Evolutionary conservation across 1,284 basidiomycete genomes (phyloP).

Genomic region (Meripilus lineatus): DNA sequence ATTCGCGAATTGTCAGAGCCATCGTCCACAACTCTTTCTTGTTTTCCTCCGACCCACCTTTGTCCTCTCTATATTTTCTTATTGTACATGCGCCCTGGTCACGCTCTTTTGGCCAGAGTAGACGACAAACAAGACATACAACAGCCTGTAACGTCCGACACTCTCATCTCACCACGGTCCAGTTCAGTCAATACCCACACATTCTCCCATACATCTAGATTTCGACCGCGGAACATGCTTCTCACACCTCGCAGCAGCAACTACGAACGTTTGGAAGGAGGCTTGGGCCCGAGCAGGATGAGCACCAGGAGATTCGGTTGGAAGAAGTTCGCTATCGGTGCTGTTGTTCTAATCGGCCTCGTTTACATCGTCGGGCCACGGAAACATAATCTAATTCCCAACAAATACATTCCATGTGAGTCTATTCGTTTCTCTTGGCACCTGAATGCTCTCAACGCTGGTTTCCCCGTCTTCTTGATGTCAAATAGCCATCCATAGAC

Average conservation of each 20-base stretch:
- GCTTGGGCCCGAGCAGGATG: slow-evolving; percentile 43
- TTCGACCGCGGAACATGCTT: neutral
- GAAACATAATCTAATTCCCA: slow-evolving; percentile 27
- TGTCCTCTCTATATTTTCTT: too few species aligned
- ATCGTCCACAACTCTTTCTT: too few species aligned
- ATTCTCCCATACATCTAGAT: neutral
- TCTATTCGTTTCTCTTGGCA: neutral
- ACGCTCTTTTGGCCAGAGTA: neutral
- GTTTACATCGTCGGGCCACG: slow-evolving; percentile 64
- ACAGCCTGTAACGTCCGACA: neutral
- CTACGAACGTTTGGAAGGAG: slow-evolving; percentile 64
- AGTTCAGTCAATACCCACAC: neutral
- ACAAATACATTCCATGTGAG: slow-evolving; percentile 26
- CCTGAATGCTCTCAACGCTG: neutral
- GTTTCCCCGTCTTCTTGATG: neutral
- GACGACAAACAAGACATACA: neutral
- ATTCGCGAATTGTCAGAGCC: too few species aligned
- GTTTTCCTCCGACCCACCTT: too few species aligned
- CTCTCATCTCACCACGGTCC: neutral
- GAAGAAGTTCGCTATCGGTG: slow-evolving; percentile 63
- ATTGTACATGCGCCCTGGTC: neutral
- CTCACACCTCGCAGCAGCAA: slow-evolving; percentile 40
- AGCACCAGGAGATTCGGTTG: slow-evolving; percentile 40
- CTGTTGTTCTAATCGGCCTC: slow-evolving; percentile 46
- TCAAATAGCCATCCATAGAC: too few species aligned